Conservation (phyloP, 768 basidiomycete genomes). For the Phanerochaete sordida region DNA sequence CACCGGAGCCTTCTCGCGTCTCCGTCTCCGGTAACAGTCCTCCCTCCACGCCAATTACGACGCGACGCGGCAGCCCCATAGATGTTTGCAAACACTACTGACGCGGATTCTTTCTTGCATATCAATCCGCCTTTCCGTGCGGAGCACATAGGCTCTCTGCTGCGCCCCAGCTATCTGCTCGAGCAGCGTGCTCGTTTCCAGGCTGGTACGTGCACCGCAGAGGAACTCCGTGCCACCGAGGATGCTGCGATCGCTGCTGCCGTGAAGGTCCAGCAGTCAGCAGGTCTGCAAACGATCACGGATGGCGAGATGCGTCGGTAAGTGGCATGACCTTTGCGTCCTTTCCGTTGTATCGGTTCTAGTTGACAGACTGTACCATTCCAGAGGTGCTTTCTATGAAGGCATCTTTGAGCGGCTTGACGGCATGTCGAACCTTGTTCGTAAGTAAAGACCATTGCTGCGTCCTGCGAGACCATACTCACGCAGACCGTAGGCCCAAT, state of each 20-base stretch:
- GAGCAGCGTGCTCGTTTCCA: slow-evolving; percentile 42
- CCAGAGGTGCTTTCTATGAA: slow-evolving; percentile 52
- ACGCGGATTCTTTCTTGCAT: slow-evolving; percentile 11
- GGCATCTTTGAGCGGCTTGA: slow-evolving; percentile 64
- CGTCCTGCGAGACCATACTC: not conserved
- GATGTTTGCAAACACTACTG: not conserved
- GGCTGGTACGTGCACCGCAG: slow-evolving; percentile 33
- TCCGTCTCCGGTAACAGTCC: too few species aligned
- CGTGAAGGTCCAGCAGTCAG: slow-evolving; percentile 50
- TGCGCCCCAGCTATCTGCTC: slow-evolving; percentile 48
- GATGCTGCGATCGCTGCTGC: slow-evolving; percentile 50
- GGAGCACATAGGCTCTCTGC: slow-evolving; percentile 61
- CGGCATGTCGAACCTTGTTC: slow-evolving; percentile 44
- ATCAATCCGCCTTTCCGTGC: slow-evolving; percentile 38
- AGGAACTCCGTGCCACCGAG: slow-evolving; percentile 45
- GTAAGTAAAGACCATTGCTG: slow-evolving; percentile 2
- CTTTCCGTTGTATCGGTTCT: too few species aligned
- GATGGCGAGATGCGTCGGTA: slow-evolving; percentile 50
- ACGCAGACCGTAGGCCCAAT: slow-evolving; percentile 12
- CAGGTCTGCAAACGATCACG: slow-evolving; percentile 53
- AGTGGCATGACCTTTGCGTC: not conserved
- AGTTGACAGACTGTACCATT: too few species aligned
- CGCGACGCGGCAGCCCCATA: not conserved
- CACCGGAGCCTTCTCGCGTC: too few species aligned
- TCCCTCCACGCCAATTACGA: too few species aligned